Base-by-base conservation (phyloP, 139 green algal species). In the Chloropicon primus region DNA sequence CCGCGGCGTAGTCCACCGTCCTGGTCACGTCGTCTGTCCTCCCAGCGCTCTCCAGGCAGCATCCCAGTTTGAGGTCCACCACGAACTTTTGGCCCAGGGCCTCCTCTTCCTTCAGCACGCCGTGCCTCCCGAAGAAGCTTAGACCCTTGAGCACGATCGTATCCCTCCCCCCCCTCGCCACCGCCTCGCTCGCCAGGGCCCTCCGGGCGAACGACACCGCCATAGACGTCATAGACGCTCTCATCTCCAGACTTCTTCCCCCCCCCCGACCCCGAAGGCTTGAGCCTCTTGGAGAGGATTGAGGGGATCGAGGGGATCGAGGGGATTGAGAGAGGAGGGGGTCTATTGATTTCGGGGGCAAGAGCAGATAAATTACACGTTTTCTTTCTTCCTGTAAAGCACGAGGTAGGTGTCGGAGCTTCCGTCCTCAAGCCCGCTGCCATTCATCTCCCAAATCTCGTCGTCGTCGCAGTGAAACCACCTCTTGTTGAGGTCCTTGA, bases 61-160 rank as follows among this genome's bases (percentile, higher is more conserved):
- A 71, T 0, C 22, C 26, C 28, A 84, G 29, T 2, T 83, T 53
- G 22, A 84, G n/a, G 74, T 87, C 83, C 1, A 87, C 79, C 17
- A 79, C n/a, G 75, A 86, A 87, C 2, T 84, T 84, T 71, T 87
- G 84, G 0, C 84, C 84, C 1, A 87, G 26, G 72, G 23, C 24
- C 1, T 25, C 53, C 78, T 87, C 84, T 2, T 72, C 78, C 23
- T 28, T n/a, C 2, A 84, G 72, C 27, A 86, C 84, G 41, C 84
- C 84, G 79, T 87, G 84, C n/a, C 75, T 78, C 24, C 41, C 83
- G 73, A 82, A 29, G 82, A 87, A 87, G 25, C 74, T 2, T 0
- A 87, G 28, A n/a, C 83, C 83, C 71, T 28, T 17, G 24, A 85
- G 80, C 25, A 86, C 21, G 26, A 85, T 24, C 28, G 5, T 5